phyloP scores from a whole-genome alignment of 108 stramenopile species.

The Seminavis robusta region DNA sequence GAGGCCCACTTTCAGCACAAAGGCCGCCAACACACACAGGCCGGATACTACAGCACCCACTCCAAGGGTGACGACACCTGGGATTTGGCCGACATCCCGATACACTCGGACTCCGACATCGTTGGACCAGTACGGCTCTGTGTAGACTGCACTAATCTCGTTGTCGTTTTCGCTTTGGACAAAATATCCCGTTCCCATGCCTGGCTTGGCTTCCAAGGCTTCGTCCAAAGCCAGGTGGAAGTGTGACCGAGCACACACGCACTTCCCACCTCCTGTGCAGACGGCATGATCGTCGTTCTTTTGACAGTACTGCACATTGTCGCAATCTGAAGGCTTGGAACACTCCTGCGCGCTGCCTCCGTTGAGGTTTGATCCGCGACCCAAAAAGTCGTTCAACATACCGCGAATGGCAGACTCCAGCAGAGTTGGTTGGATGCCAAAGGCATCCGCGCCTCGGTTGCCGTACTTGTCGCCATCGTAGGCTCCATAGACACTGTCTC shows the following conservation, averaged over 20 bases:
- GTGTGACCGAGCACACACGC: constrained; percentile 70
- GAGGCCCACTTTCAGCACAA: constrained; percentile 54
- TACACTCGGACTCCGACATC: constrained; percentile 70
- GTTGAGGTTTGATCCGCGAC: constrained; percentile 42
- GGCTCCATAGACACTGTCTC: constrained; percentile 61
- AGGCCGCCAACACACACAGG: constrained; percentile 36
- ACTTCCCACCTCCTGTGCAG: constrained; percentile 57
- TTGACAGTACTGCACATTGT: constrained; percentile 59
- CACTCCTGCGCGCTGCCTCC: constrained; percentile 22
- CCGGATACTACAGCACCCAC: constrained; percentile 22
- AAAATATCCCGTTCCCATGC: constrained; percentile 63
- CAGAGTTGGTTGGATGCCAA: constrained; percentile 57
- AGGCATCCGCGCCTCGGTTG: constrained; percentile 43
- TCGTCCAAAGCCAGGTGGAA: constrained; percentile 81
- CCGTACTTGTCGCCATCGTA: constrained; percentile 71
- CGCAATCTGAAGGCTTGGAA: constrained; percentile 48
- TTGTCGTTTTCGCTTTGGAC: constrained; percentile 43
- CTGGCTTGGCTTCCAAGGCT: constrained; percentile 54
- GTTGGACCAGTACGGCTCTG: constrained; percentile 78
- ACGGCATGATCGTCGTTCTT: constrained; percentile 38
- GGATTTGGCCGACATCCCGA: constrained; percentile 34
- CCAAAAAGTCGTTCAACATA: constrained; percentile 68
- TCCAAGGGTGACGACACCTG: constrained; percentile 45
- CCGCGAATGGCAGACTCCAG: constrained; percentile 65
- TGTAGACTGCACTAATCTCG: constrained; percentile 71